phyloP scores from a whole-genome alignment of 768 basidiomycete genomes.

The Collybiopsis confluens region DNA sequence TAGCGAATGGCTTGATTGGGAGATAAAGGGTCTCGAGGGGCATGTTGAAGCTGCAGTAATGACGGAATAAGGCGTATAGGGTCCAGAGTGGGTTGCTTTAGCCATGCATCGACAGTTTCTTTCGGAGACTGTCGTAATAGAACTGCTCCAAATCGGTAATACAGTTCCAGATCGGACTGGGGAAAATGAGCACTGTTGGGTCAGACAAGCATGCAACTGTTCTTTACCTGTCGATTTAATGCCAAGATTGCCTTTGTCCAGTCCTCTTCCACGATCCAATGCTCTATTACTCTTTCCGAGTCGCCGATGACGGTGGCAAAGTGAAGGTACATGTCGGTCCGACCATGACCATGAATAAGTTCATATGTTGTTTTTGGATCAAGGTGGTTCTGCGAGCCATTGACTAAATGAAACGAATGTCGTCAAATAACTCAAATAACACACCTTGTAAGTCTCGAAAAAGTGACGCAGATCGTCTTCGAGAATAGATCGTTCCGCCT shows the following conservation, averaged over 20 bases:
- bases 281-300: conserved; percentile 77
- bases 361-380: conserved; percentile 87
- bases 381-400: conserved; percentile 60
- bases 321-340: conserved; percentile 88
- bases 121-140: conserved; percentile 84
- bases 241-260: conserved; percentile 89
- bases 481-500: conserved; percentile 72
- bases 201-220: too few relatives aligned
- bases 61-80: conserved; percentile 87
- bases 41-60: conserved; percentile 74
- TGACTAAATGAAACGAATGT: not conserved
- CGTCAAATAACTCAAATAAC: conserved; percentile 10
- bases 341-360: conserved; percentile 88
- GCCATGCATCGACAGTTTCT: conserved; percentile 90
- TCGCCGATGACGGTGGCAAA: conserved; percentile 84
- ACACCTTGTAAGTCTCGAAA: conserved; percentile 89
- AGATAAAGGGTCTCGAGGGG: conserved; percentile 64
- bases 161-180: conserved; percentile 86
- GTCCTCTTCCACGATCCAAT: conserved; percentile 90
- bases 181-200: too few relatives aligned
- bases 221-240: conserved; percentile 79
- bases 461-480: conserved; percentile 94
- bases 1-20: conserved; percentile 89
- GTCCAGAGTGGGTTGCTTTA: conserved; percentile 76
- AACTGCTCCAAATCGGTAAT: conserved; percentile 89